A percentile compares a stretch with the other conserved stretches of the same genome.
Evolutionary conservation across 495 filamentous ascomycete genomes (phyloP).

Genomic region (Apodospora peruviana): DNA sequence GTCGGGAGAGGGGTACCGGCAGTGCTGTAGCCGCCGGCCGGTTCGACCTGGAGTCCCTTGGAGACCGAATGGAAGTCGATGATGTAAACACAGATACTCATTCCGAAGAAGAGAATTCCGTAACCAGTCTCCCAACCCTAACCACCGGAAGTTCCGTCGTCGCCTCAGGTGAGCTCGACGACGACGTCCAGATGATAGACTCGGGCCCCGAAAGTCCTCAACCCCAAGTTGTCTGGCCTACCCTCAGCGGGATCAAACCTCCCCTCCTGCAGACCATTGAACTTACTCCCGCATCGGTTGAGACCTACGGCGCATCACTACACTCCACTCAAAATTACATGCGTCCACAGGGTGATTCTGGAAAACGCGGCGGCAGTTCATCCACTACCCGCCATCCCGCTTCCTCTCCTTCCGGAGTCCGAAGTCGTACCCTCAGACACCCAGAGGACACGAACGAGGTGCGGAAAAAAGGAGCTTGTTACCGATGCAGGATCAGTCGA

Average conservation of each 20-base stretch:
- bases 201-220: constrained; percentile 6
- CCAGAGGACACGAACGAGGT: constrained; percentile 18
- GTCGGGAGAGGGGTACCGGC: neutral
- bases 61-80: constrained; percentile 2
- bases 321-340: neutral
- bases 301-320: neutral
- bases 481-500: constrained; percentile 13
- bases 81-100: constrained; percentile 10
- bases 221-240: constrained; percentile 11
- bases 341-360: neutral
- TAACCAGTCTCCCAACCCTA: constrained; percentile 3
- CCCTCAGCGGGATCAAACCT: neutral
- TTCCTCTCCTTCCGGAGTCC: neutral
- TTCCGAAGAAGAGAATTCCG: constrained; percentile 8
- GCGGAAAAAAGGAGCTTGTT: constrained; percentile 12
- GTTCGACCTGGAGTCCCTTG: constrained; percentile 11
- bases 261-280: constrained; percentile 1
- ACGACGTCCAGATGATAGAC: constrained; percentile 18
- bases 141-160: constrained; percentile 2
- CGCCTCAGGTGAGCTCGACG: constrained; percentile 4
- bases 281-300: neutral
- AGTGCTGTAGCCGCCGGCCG: constrained; percentile 4
- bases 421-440: constrained; percentile 7
- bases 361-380: neutral
- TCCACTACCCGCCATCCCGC: neutral